Evolutionary conservation across 192 early-diverging fungal species (phyloP).

Genomic region (Coemansia sp.): DNA sequence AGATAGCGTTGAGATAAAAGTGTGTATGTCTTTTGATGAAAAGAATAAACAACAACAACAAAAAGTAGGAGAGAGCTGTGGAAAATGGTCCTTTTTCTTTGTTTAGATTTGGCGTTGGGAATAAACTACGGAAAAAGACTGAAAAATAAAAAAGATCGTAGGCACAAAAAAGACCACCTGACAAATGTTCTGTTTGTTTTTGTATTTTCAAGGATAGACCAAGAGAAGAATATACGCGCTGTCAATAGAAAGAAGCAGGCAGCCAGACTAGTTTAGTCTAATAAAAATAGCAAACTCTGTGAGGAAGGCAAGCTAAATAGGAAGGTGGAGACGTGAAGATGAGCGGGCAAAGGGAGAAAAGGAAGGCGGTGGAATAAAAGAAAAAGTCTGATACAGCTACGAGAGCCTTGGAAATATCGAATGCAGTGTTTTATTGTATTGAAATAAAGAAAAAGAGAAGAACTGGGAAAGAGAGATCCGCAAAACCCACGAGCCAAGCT

Average conservation of each 20-base stretch:
- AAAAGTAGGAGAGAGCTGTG: neutral
- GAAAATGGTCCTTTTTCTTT: neutral
- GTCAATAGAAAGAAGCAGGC: neutral
- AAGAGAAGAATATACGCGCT: neutral
- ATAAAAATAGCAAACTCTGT: too few relatives aligned
- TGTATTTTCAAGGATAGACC: neutral
- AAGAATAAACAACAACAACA: neutral
- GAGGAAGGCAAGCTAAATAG: neutral
- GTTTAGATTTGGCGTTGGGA: neutral
- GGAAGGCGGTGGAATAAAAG: neutral
- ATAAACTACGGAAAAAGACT: neutral
- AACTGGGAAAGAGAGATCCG: conserved; percentile 2
- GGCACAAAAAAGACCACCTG: neutral
- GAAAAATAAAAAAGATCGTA: neutral
- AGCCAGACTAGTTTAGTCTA: neutral
- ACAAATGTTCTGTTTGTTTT: neutral
- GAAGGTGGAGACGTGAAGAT: neutral
- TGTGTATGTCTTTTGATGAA: neutral
- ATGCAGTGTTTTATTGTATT: neutral
- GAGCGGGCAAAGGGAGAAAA: neutral
- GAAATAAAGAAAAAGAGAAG: neutral
- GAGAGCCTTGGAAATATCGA: neutral
- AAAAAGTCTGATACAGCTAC: neutral
- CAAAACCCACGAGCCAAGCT: neutral
- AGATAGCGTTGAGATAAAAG: neutral